Evolutionary conservation across 257 asterid species (phyloP).

Genomic region (Solanum corneliomulleri): DNA sequence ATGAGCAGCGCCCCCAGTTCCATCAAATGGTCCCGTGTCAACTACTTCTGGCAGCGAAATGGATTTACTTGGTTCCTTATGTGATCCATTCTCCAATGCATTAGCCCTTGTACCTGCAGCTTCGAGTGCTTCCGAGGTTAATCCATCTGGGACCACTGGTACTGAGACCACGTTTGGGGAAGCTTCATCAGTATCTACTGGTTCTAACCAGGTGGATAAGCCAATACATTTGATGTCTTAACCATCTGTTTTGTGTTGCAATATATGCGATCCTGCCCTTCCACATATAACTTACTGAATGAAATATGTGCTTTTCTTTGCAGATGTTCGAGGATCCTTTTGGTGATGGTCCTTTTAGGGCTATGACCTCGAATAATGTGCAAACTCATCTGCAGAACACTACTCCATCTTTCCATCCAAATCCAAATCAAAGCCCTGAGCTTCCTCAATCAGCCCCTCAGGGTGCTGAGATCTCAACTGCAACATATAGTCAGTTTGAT

Average conservation of each 20-base stretch:
- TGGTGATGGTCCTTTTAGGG: constrained; percentile 90
- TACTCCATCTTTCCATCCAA: constrained; percentile 27
- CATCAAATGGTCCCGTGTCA: constrained; percentile 37
- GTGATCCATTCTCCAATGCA: constrained; percentile 46
- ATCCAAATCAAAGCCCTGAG: constrained; percentile 27
- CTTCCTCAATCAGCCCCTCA: constrained; percentile 31
- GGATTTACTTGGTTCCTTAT: constrained; percentile 68
- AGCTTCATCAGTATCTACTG: constrained; percentile 29
- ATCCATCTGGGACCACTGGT: constrained; percentile 26
- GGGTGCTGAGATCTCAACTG: constrained; percentile 20
- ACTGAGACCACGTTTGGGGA: constrained; percentile 31
- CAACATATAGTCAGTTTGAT: constrained; percentile 22
- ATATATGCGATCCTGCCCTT: not conserved
- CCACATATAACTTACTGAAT: not conserved
- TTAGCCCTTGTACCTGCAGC: constrained; percentile 69
- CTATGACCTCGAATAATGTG: constrained; percentile 31
- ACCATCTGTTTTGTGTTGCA: not conserved
- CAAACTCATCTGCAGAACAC: constrained; percentile 28
- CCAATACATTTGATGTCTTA: not conserved
- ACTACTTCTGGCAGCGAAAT: constrained; percentile 39
- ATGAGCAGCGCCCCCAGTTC: constrained; percentile 40
- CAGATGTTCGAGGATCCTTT: constrained; percentile 92
- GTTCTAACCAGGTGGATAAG: constrained; percentile 40
- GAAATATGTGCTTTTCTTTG: constrained; percentile 12
- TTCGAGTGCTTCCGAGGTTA: constrained; percentile 30